Base-by-base conservation (phyloP, 108 stramenopile species). In the Pinguiococcus pyrenoidosus region DNA sequence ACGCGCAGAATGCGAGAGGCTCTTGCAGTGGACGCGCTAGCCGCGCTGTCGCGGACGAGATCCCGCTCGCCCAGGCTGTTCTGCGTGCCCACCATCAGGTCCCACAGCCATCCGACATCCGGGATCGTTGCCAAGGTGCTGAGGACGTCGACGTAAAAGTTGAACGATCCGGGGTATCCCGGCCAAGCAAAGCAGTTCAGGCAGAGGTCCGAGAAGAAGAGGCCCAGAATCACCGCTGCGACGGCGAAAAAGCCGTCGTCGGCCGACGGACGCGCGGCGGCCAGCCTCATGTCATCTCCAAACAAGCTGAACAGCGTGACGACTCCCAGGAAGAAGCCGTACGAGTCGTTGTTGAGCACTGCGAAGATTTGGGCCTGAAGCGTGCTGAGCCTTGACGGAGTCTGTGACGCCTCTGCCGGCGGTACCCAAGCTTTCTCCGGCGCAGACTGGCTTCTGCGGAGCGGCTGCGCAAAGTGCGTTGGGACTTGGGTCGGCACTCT, bases 141-240 rank as follows among this genome's bases (percentile, higher is more conserved):
- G 37, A 80, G 42, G 26, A 78, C 39, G 56, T 83, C 81, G 23
- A 83, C 48, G 70, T 71, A 83, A 51, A 80, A 83, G 53, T 77
- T 80, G 44, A 83, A 83, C 41, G 60, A 64, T 13, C 69, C 49
- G 44, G 54, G 6, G 36, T 64, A 68, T 30, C 59, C 20, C 4
- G 60, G 51, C 20, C 69, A 51, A 33, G 55, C 45, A 27, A 69
- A 27, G 20, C 51, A 34, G 29, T 39, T 18, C 2, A 66, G 18
- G 16, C 51, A 29, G 28, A 79, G 62, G 58, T 82, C 80, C 28
- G 46, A 29, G 13, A 60, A 9, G 53, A 82, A 82, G 9, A 63
- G 34, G 17, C 56, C 43, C 25, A 79, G 64, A n/a, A 68, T 56
- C 9, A 79, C 32, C 3, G 71, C 37, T 0, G 75, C 69, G 4